A percentile compares a stretch with the other conserved stretches of the same genome.
Conservation (phyloP, 192 early-diverging fungal species). For the Dissophora ornata region DNA sequence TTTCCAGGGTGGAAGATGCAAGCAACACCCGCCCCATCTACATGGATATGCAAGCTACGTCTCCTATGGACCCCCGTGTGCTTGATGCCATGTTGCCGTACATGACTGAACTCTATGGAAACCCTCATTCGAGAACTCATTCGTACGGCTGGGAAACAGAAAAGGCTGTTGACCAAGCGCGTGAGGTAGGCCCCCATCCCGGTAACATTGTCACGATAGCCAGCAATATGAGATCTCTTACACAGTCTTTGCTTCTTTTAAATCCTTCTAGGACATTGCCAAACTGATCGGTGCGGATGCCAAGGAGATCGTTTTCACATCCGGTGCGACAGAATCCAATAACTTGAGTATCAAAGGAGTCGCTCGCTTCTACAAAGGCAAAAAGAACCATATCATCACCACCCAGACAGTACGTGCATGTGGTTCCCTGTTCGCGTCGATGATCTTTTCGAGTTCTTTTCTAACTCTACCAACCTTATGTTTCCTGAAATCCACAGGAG, state of each 20-base stretch:
- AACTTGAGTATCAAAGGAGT: constrained; percentile 95
- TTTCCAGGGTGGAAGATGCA: constrained; percentile 45
- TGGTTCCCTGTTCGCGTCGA: neutral
- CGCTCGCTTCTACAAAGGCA: constrained; percentile 92
- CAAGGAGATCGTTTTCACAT: constrained; percentile 97
- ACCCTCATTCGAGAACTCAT: constrained; percentile 97
- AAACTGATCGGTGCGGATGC: constrained; percentile 90
- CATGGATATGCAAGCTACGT: constrained; percentile 94
- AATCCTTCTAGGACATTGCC: constrained; percentile 81
- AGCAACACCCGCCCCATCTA: constrained; percentile 81
- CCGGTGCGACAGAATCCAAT: constrained; percentile 97
- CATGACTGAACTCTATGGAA: constrained; percentile 91
- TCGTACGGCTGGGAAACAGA: constrained; percentile 98
- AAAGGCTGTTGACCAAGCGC: constrained; percentile 86
- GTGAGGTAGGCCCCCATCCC: constrained; percentile 70
- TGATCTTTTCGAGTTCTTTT: constrained; percentile 6
- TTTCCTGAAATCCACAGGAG: too few relatives aligned
- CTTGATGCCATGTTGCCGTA: constrained; percentile 95
- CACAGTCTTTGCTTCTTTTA: too few relatives aligned
- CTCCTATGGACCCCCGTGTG: constrained; percentile 92
- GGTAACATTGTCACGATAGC: too few relatives aligned
- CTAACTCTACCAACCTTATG: constrained; percentile 1
- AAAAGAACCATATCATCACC: constrained; percentile 96
- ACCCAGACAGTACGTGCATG: constrained; percentile 78
- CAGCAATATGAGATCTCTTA: neutral